phyloP scores from a whole-genome alignment of 176 grass and related monocot genomes.

The Phyllostachys edulis region DNA sequence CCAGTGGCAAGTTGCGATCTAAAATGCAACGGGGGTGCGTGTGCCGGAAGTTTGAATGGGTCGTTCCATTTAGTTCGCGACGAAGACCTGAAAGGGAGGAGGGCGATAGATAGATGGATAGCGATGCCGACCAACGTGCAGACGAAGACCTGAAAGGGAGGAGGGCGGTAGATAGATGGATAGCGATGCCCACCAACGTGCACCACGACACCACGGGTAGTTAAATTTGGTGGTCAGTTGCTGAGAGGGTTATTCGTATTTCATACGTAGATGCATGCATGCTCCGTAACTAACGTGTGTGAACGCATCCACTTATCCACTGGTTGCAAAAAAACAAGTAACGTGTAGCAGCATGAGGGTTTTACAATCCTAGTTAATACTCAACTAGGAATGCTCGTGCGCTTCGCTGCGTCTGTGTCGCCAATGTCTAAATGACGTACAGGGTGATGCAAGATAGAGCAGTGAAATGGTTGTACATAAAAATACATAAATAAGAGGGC shows the following conservation, averaged over 20 bases:
- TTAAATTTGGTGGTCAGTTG: background rate
- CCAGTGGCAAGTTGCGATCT: background rate
- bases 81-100: background rate
- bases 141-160: background rate
- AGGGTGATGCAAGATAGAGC: too few relatives aligned
- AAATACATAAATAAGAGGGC: too few relatives aligned
- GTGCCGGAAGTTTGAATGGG: conserved; percentile 2
- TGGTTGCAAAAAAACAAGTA: background rate
- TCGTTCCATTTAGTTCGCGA: background rate
- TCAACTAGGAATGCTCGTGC: too few relatives aligned
- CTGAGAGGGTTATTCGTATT: background rate
- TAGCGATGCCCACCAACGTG: background rate
- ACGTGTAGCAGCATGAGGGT: background rate
- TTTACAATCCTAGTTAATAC: too few relatives aligned
- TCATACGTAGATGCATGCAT: background rate
- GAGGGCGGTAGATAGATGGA: too few relatives aligned
- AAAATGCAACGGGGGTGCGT: background rate
- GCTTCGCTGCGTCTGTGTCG: too few relatives aligned
- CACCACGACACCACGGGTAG: background rate
- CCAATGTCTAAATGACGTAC: too few relatives aligned
- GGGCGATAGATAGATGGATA: background rate
- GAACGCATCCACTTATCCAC: background rate
- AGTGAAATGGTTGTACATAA: too few relatives aligned
- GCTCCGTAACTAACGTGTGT: background rate
- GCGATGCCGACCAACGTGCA: background rate